Evolutionary conservation across 805 yeast species (phyloP).

Genomic region (Zygosaccharomyces bisporus): DNA sequence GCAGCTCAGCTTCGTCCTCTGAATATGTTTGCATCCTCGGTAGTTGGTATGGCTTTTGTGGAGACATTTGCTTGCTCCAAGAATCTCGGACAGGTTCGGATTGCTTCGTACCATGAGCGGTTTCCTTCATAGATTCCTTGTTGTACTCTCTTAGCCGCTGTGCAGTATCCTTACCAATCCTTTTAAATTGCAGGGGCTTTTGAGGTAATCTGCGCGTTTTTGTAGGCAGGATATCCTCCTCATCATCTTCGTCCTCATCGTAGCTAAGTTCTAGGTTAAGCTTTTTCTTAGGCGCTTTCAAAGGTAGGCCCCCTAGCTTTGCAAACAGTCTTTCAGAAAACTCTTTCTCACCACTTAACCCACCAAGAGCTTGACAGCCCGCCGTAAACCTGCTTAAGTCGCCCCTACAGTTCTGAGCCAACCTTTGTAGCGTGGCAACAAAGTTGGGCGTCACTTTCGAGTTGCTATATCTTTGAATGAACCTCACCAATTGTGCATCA

Average conservation of each 20-base stretch:
- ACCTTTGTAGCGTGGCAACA: conserved; percentile 18
- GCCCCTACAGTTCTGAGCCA: conserved; percentile 17
- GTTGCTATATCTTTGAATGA: conserved; percentile 23
- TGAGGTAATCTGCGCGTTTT: background rate
- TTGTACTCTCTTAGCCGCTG: conserved; percentile 19
- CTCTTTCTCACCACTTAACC: conserved; percentile 21
- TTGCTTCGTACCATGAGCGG: background rate
- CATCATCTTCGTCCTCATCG: conserved; percentile 7
- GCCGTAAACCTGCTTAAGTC: conserved; percentile 19
- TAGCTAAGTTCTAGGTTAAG: conserved; percentile 1
- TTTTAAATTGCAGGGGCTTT: conserved; percentile 17
- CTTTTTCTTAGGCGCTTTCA: no score
- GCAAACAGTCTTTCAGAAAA: conserved; percentile 15
- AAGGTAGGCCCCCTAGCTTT: no score
- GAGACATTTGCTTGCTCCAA: background rate
- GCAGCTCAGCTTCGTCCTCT: conserved; percentile 2
- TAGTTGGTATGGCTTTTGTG: background rate
- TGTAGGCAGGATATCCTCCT: background rate
- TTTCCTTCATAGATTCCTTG: background rate
- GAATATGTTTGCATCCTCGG: conserved; percentile 1
- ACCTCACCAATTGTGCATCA: conserved; percentile 10
- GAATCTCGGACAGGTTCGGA: background rate
- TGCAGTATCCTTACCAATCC: conserved; percentile 24
- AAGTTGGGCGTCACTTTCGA: conserved; percentile 25
- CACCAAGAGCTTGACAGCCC: conserved; percentile 28